phyloP scores from a whole-genome alignment of 257 asterid species.

The Rauvolfia tetraphylla region DNA sequence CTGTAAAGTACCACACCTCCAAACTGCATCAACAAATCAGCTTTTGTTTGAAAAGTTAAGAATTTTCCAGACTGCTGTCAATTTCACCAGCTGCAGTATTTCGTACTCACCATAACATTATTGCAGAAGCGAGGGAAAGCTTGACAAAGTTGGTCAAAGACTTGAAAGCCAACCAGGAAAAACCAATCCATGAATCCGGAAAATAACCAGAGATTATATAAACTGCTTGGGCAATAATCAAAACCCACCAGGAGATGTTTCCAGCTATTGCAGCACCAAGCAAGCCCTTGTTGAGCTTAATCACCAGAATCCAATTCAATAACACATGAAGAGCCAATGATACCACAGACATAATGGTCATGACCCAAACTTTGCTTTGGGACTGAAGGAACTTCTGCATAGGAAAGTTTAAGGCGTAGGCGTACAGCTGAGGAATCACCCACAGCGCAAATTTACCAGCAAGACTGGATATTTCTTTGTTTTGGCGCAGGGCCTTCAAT shows the following conservation, averaged over 20 bases:
- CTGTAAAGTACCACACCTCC: slow-evolving; percentile 47
- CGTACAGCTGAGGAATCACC: slow-evolving; percentile 26
- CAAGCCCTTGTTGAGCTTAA: slow-evolving; percentile 22
- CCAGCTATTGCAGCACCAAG: slow-evolving; percentile 32
- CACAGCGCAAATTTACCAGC: slow-evolving; percentile 27
- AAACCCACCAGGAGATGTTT: slow-evolving; percentile 26
- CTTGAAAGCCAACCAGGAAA: slow-evolving; percentile 31
- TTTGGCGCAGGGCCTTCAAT: slow-evolving; percentile 19
- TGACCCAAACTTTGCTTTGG: slow-evolving; percentile 30
- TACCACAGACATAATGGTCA: slow-evolving; percentile 20
- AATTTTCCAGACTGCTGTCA: not conserved
- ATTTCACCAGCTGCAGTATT: not conserved
- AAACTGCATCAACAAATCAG: slow-evolving; percentile 22
- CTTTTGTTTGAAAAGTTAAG: not conserved
- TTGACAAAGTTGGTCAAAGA: slow-evolving; percentile 24
- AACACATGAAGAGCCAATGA: slow-evolving; percentile 24
- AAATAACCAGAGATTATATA: slow-evolving; percentile 27
- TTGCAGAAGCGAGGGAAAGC: slow-evolving; percentile 34
- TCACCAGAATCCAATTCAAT: slow-evolving; percentile 30
- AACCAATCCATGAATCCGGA: slow-evolving; percentile 37
- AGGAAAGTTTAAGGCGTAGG: slow-evolving; percentile 24
- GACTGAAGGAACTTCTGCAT: slow-evolving; percentile 34
- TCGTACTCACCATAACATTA: slow-evolving; percentile 36
- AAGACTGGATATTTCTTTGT: slow-evolving; percentile 18
- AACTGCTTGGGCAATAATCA: slow-evolving; percentile 14